These are phyloP conservation scores for Boletus subparvulus DNA, from an alignment of 768 basidiomycete genomes.

Conservation along the genomic window DNA sequence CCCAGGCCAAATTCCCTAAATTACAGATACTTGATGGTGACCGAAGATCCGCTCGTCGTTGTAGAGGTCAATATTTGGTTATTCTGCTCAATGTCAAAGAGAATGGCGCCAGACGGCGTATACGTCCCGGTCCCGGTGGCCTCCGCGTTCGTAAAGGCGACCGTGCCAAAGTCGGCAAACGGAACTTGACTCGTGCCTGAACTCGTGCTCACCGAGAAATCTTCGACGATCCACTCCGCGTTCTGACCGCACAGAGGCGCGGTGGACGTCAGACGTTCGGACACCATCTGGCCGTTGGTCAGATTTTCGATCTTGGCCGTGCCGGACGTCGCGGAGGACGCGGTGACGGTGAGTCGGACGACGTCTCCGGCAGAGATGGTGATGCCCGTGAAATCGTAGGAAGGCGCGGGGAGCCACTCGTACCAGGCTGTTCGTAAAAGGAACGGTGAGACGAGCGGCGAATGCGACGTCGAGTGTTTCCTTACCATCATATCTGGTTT, in stretches of 20 bases:
- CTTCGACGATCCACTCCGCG: slow-evolving; percentile 17
- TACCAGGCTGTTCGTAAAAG: slow-evolving; percentile 5
- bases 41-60: not conserved
- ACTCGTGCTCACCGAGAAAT: not conserved
- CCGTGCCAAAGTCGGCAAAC: slow-evolving; percentile 7
- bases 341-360: not conserved
- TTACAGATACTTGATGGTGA: not conserved
- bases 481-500: slow-evolving; percentile 1
- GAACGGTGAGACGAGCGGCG: not conserved
- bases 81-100: slow-evolving; percentile 3
- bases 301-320: not conserved
- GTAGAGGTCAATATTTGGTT: slow-evolving; percentile 1
- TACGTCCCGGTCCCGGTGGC: not conserved
- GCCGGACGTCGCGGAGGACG: not conserved
- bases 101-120: not conserved
- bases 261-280: not conserved
- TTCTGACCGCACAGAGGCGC: not conserved
- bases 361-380: slow-evolving; percentile 6
- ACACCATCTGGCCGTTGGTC: not conserved
- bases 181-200: not conserved
- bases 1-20: not conserved
- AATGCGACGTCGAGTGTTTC: too few relatives aligned
- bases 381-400: not conserved
- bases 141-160: not conserved
- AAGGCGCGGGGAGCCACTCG: slow-evolving; percentile 3